These are phyloP conservation scores for Lindgomyces ingoldianus DNA, from an alignment of 495 filamentous ascomycete genomes.

Conservation along the genomic window DNA sequence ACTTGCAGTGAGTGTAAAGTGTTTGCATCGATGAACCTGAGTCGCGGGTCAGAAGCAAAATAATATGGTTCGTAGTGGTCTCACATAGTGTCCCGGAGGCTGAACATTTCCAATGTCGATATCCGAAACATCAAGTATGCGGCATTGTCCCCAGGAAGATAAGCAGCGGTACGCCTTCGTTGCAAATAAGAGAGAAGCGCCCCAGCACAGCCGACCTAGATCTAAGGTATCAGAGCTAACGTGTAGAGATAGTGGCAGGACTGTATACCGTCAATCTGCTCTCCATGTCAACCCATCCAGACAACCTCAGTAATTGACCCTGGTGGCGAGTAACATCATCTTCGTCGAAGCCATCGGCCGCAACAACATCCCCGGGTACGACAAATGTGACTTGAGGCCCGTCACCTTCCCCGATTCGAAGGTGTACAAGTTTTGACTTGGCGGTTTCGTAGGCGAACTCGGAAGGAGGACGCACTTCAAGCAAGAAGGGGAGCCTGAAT, in stretches of 20 bases:
- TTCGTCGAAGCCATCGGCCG: constrained; percentile 49
- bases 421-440: constrained; percentile 64
- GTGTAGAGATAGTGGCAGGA: background rate
- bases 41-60: background rate
- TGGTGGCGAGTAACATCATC: constrained; percentile 58
- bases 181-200: constrained; percentile 80
- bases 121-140: constrained; percentile 59
- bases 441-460: constrained; percentile 76
- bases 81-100: constrained; percentile 72
- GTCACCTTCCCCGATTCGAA: constrained; percentile 53
- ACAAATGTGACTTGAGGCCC: constrained; percentile 56
- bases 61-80: constrained; percentile 10
- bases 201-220: constrained; percentile 71
- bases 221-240: constrained; percentile 6
- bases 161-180: constrained; percentile 63
- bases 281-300: constrained; percentile 74
- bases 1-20: constrained; percentile 84
- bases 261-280: constrained; percentile 62
- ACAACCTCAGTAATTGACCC: constrained; percentile 69
- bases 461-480: constrained; percentile 70
- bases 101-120: constrained; percentile 73
- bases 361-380: constrained; percentile 56
- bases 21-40: constrained; percentile 76
- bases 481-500: constrained; percentile 62
- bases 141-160: constrained; percentile 57